These are phyloP conservation scores for Vickermania ingenoplastis DNA, from an alignment of 208 protist species.

Conservation along the genomic window DNA sequence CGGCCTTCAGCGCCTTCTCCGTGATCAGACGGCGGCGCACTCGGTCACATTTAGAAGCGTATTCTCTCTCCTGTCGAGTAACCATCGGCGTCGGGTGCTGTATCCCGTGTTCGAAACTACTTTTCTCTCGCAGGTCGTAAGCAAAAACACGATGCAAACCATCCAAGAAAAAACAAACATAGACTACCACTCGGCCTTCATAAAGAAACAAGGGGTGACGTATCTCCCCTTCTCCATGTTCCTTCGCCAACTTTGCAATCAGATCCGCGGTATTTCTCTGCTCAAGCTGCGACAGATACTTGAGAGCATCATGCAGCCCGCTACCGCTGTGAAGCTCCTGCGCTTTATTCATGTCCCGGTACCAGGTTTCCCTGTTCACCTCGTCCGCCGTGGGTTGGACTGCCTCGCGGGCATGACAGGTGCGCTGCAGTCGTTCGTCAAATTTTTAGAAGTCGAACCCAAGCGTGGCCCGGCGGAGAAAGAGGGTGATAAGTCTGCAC, in stretches of 20 bases:
- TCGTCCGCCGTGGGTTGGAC: constrained; percentile 8
- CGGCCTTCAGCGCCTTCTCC: constrained; percentile 3
- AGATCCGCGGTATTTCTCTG: not conserved
- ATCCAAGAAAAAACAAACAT: constrained; percentile 5
- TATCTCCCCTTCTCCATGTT: constrained; percentile 7
- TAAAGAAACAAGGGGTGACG: constrained; percentile 3
- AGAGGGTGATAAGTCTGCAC: not conserved
- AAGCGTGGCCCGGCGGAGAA: not conserved
- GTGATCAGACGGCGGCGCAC: constrained; percentile 2
- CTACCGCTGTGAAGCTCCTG: constrained; percentile 1
- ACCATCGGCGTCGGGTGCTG: not conserved
- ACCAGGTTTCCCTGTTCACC: constrained; percentile 1
- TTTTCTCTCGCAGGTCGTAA: constrained; percentile 5
- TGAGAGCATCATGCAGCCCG: not conserved
- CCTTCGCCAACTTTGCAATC: not conserved
- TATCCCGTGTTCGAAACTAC: constrained; percentile 3
- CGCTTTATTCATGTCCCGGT: not conserved
- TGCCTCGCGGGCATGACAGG: not conserved
- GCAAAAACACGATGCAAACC: not conserved
- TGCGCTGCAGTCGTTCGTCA: not conserved
- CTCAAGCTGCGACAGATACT: constrained; percentile 2
- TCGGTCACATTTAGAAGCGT: not conserved
- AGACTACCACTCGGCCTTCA: not conserved
- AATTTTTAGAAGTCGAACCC: not conserved
- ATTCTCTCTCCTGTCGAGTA: not conserved